Evolutionary conservation across 345 rosid species (phyloP).

Genomic region (Populus davidiana): DNA sequence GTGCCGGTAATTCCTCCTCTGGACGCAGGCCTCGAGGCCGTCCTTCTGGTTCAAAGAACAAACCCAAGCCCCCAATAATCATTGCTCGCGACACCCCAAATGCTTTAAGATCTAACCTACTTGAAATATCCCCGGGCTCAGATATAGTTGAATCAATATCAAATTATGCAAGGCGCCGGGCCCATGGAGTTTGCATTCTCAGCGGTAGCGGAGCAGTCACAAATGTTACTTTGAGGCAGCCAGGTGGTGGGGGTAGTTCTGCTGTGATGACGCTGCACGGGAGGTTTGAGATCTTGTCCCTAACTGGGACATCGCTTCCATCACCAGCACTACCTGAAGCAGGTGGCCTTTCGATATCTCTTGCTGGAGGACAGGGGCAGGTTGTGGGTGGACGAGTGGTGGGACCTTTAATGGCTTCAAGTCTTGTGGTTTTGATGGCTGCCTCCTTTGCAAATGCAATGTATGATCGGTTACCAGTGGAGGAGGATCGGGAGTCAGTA

Average conservation of each 20-base stretch:
- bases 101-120: conserved; percentile 58
- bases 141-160: conserved; percentile 56
- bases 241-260: conserved; percentile 43
- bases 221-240: conserved; percentile 62
- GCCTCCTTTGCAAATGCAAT: conserved; percentile 69
- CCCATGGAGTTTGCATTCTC: conserved; percentile 61
- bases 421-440: conserved; percentile 69
- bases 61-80: conserved; percentile 62
- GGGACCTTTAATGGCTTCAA: conserved; percentile 61
- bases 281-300: conserved; percentile 65
- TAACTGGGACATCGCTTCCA: conserved; percentile 64
- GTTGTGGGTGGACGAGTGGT: conserved; percentile 71
- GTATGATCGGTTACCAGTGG: conserved; percentile 67
- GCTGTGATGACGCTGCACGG: conserved; percentile 60
- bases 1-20: conserved; percentile 30
- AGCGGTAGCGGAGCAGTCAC: conserved; percentile 63
- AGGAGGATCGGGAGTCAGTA: conserved; percentile 38
- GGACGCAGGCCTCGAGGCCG: conserved; percentile 70
- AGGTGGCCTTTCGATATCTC: conserved; percentile 55
- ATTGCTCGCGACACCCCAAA: conserved; percentile 66
- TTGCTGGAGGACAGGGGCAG: conserved; percentile 76
- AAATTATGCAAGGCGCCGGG: conserved; percentile 53
- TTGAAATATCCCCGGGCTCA: conserved; percentile 56
- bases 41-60: conserved; percentile 72
- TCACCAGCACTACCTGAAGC: conserved; percentile 74